Evolutionary conservation across 495 filamentous ascomycete genomes (phyloP), one percentile per base, ranked within the genome.

Genomic region (Lindgomyces ingoldianus): DNA sequence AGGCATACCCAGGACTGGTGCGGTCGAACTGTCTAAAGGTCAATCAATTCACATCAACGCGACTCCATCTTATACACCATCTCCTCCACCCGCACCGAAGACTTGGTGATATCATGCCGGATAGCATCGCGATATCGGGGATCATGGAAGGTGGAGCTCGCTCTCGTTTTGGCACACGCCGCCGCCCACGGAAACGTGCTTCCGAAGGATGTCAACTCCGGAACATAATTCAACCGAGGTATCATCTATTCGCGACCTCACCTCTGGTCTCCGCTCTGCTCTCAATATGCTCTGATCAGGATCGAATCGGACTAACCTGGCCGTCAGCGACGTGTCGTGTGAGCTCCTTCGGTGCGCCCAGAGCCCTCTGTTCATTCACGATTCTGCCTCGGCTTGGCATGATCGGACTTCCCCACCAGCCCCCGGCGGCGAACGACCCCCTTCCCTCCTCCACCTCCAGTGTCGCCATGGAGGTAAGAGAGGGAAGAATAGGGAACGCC

Each of bases 371-470:
- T 45, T 16, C 25, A 27, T 30, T 49, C 41, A 30, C 12, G 56
- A 47, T 9, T 27, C 44, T 29, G 24, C 41, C 21, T 29, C 29
- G 48, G 14, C 48, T 59, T 59, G 56, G 55, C 62, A 65, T 60
- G 47, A 59, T 60, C 62, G 62, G 62, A 59, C 62, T 59, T 65
- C 62, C 62, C 62, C 62, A 59, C 55, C 61, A 64, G 44, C 61
- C 62, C 46, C 42, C 21, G 47, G 9, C 22, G 36, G 29, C n/a
- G 16, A 30, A 9, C 18, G 22, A 45, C 22, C 25, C 24, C 16
- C 42, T 46, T 30, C 36, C 33, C 19, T 33, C 57, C 53, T n/a
- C 46, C 3, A 24, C 22, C 60, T 48, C 60, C 25, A 26, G 36
- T 18, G 51, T 59, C 62, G 36, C 64, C 30, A 55, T 67, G 57